Evolutionary conservation across 768 basidiomycete species (phyloP), one percentile per base, ranked within the genome.

Genomic region (Lactifluus pinguis): DNA sequence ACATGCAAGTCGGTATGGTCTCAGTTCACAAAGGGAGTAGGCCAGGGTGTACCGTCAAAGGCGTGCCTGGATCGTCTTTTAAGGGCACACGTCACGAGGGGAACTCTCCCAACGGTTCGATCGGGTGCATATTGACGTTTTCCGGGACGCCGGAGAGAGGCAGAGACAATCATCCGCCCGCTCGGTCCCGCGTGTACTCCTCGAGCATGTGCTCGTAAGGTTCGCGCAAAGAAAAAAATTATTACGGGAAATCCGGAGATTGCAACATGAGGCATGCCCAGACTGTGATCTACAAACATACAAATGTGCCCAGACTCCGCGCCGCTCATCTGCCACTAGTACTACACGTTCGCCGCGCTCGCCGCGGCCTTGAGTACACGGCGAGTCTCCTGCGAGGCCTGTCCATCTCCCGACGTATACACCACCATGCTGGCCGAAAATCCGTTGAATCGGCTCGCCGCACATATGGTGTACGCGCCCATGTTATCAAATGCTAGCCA

Each of bases 381-480:
- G 62, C 81, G 74, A n/a, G 84, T 82, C 62, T 83, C 84, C 45
- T 71, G 72, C 42, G 74, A 76, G 9, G 76, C 82, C 0, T 73
- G 71, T 29, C 76, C 82, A 21, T 72, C 71, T 53, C 90, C 87
- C 59, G 80, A 76, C 42, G 90, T 92, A 71, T 94, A 95, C 32
- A 86, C 73, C 61, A 94, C 86, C 42, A 82, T 82, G 75, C 87
- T 89, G 50, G 86, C 72, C 69, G 89, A 82, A 69, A 95, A 95
- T 56, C 92, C 92, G 69, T 95, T 95, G 79, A 98, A 98, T 75
- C 86, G 87, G 74, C 90, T 93, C 55, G 97, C 93, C 0, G 97
- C 97, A 70, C 94, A 97, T 61, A 93, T 76, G n/a, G 97, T 98
- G 76, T 99, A 99, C 36, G 97, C 97, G 34, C 97, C 97, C 97